Evolutionary conservation across 495 filamentous ascomycete genomes (phyloP).

Genomic region (Jackrogersella minutella): DNA sequence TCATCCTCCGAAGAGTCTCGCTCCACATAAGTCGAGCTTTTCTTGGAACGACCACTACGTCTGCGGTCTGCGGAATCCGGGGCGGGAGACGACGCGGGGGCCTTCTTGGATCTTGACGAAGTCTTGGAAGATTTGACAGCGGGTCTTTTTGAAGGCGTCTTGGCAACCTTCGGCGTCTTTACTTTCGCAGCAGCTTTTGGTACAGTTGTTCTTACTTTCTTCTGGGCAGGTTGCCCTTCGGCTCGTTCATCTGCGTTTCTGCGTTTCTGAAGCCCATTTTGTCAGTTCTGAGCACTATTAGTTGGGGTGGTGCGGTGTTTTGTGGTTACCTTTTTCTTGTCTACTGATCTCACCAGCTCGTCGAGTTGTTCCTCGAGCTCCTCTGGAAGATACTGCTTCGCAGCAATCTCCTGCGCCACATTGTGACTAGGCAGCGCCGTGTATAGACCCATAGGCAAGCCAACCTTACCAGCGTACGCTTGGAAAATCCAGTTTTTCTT

Average conservation of each 20-base stretch:
- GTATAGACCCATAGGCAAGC: constrained; percentile 81
- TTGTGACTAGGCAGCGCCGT: constrained; percentile 74
- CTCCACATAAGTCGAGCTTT: constrained; percentile 56
- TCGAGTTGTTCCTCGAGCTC: constrained; percentile 82
- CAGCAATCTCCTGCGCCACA: constrained; percentile 81
- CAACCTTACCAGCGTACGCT: constrained; percentile 81
- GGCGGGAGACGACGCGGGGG: constrained; percentile 43
- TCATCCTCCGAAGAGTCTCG: constrained; percentile 62
- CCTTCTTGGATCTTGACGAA: constrained; percentile 46
- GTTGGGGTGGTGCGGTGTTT: background rate
- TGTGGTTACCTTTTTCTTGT: constrained; percentile 61
- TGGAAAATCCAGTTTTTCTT: constrained; percentile 79
- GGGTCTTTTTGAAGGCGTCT: constrained; percentile 46
- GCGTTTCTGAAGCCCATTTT: constrained; percentile 52
- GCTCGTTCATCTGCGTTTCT: constrained; percentile 55
- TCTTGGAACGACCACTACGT: constrained; percentile 59
- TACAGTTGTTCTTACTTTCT: constrained; percentile 46
- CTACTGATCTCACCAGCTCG: constrained; percentile 62
- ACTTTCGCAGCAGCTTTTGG: constrained; percentile 39
- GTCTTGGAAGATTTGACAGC: constrained; percentile 44
- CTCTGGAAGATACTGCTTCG: constrained; percentile 82
- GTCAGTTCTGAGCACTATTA: constrained; percentile 24
- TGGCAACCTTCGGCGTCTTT: constrained; percentile 41
- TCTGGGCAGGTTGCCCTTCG: constrained; percentile 49
- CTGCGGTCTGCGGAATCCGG: constrained; percentile 51